phyloP scores from a whole-genome alignment of 2,329 filamentous ascomycete genomes.

The Magnaporthiopsis incrustans region DNA sequence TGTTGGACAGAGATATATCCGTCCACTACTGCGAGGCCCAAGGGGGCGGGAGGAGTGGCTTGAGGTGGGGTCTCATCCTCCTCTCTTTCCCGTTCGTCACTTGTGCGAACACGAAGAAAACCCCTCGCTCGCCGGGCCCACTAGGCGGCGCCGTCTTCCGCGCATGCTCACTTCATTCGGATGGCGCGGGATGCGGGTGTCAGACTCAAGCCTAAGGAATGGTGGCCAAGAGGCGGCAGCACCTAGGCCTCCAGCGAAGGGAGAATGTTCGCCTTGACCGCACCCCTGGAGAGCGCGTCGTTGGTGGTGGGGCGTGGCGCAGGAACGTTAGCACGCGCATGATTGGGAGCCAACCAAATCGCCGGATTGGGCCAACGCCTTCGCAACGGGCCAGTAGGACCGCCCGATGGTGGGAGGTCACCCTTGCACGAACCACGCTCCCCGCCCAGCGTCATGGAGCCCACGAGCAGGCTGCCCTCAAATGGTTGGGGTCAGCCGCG shows the following conservation, averaged over 20 bases:
- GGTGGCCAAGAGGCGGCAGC: background rate
- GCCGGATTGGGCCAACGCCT: background rate
- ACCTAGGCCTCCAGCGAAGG: background rate
- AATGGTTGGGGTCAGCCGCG: background rate
- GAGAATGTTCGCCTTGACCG: background rate
- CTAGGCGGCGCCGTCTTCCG: background rate
- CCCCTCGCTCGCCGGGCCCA: background rate
- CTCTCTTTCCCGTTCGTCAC: background rate
- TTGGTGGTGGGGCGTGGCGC: background rate
- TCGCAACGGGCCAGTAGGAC: background rate
- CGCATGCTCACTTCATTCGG: background rate
- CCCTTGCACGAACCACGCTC: background rate
- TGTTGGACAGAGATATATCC: background rate
- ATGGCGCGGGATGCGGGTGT: background rate
- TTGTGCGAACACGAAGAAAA: background rate
- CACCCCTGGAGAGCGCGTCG: background rate
- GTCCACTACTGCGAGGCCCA: no score
- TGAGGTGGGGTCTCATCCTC: background rate
- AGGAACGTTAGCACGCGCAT: background rate
- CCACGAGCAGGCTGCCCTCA: background rate
- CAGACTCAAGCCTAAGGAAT: background rate
- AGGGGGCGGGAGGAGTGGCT: background rate
- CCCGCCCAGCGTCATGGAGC: background rate
- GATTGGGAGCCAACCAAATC: background rate
- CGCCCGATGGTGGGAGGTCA: background rate